These are phyloP conservation scores for Hansenula sp. DNA, from an alignment of 1,139 yeast genomes.

Conservation along the genomic window DNA sequence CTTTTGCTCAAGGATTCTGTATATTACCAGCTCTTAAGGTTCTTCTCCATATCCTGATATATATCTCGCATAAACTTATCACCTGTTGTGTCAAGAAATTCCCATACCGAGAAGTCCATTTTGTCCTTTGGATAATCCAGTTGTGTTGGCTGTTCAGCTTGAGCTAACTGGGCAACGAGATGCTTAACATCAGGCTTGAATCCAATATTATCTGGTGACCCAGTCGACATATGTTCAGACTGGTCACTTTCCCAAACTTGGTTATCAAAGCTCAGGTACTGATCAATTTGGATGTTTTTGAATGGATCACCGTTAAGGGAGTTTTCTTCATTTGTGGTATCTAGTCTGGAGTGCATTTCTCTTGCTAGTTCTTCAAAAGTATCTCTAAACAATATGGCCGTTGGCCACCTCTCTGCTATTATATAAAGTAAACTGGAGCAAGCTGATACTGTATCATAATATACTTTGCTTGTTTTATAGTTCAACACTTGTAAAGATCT, in stretches of 20 bases:
- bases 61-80: conserved; percentile 7
- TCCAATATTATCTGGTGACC: no score
- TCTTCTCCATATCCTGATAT: conserved; percentile 7
- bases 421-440: conserved; percentile 26
- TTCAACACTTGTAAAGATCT: conserved; percentile 18
- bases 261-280: conserved; percentile 11
- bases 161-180: no score
- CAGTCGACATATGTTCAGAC: no score
- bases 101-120: conserved; percentile 5
- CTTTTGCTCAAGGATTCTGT: no score
- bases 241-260: neutral
- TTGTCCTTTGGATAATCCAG: neutral
- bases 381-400: conserved; percentile 20
- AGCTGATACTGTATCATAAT: conserved; percentile 27
- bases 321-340: neutral
- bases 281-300: conserved; percentile 14
- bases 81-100: conserved; percentile 10
- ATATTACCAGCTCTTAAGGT: no score
- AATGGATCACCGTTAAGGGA: neutral
- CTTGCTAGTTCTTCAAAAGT: conserved; percentile 19
- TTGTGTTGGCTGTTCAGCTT: no score
- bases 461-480: conserved; percentile 20
- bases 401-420: conserved; percentile 27
- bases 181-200: no score
- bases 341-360: conserved; percentile 13